Conservation (phyloP, 441 rosid species). For the Erodium texanum region DNA sequence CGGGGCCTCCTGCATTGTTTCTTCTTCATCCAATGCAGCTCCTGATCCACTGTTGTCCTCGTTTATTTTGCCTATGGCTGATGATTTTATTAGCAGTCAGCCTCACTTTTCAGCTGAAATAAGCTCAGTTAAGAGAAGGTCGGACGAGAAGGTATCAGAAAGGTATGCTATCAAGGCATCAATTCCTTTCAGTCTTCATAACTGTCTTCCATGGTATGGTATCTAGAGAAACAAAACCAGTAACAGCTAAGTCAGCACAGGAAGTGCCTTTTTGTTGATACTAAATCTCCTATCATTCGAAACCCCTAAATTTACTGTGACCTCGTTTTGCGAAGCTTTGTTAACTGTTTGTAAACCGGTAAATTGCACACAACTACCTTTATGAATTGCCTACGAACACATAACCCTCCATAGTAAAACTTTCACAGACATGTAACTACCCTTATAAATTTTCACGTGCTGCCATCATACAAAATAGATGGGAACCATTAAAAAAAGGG, state of each 20-base stretch:
- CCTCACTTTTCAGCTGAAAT: constrained; percentile 39
- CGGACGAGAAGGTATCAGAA: constrained; percentile 33
- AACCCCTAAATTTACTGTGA: background rate
- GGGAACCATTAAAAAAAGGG: too few relatives aligned
- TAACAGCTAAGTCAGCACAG: background rate
- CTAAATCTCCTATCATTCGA: background rate
- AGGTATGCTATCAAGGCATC: constrained; percentile 31
- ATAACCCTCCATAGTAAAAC: too few relatives aligned
- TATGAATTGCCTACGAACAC: too few relatives aligned
- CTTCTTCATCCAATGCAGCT: constrained; percentile 55
- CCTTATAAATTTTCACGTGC: too few relatives aligned
- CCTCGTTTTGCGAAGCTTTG: background rate
- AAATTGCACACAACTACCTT: too few relatives aligned
- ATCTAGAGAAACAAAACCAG: background rate
- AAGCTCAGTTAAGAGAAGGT: constrained; percentile 40
- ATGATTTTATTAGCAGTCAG: constrained; percentile 37
- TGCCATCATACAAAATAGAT: too few relatives aligned
- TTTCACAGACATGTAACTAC: too few relatives aligned
- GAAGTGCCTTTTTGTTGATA: background rate
- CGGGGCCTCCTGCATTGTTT: constrained; percentile 50
- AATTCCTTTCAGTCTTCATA: background rate
- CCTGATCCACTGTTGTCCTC: constrained; percentile 87
- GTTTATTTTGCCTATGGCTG: constrained; percentile 66
- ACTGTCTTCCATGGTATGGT: background rate
- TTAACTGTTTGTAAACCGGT: background rate